Percentiles rank a stretch among this genome's conserved stretches.
Evolutionary conservation across 1,284 basidiomycete genomes (phyloP).

Genomic region (Xerocomus nothofagi): DNA sequence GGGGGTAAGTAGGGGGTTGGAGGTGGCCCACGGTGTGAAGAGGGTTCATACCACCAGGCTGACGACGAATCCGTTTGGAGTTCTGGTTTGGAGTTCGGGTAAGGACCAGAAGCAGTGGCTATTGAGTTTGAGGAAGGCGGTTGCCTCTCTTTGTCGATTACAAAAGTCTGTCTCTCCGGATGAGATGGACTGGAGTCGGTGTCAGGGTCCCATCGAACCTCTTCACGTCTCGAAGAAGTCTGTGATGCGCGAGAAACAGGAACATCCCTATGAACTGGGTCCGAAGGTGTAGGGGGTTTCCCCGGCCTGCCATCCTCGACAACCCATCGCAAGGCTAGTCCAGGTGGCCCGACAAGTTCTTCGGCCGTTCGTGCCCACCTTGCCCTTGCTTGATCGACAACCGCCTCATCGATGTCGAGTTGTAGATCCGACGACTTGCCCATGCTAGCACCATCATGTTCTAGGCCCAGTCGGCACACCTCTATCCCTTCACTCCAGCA

Average conservation of each 20-base stretch:
- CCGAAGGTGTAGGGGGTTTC: background rate
- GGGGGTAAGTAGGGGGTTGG: slow-evolving; percentile 2
- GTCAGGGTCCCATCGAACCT: slow-evolving; percentile 19
- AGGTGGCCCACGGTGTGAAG: slow-evolving; percentile 8
- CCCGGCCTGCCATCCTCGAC: slow-evolving; percentile 1
- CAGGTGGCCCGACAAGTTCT: slow-evolving; percentile 28
- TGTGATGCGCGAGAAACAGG: background rate
- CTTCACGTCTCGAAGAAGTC: background rate
- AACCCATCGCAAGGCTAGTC: slow-evolving; percentile 11
- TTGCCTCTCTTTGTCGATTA: slow-evolving; percentile 1
- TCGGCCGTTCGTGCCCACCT: slow-evolving; percentile 20
- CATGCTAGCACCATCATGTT: background rate
- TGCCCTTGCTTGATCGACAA: slow-evolving; percentile 27
- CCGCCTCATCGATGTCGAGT: slow-evolving; percentile 21
- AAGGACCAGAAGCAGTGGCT: background rate
- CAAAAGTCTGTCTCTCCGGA: background rate
- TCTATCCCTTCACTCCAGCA: background rate
- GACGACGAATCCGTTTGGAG: slow-evolving; percentile 12
- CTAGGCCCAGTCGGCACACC: background rate
- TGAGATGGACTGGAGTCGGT: background rate
- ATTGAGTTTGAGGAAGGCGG: background rate
- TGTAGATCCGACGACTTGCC: background rate
- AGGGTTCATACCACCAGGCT: slow-evolving; percentile 13
- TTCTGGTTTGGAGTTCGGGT: slow-evolving; percentile 7
- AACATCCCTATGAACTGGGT: background rate